These are phyloP conservation scores for Agastache rugosa DNA, from an alignment of 257 asterid species.

Conservation along the genomic window DNA sequence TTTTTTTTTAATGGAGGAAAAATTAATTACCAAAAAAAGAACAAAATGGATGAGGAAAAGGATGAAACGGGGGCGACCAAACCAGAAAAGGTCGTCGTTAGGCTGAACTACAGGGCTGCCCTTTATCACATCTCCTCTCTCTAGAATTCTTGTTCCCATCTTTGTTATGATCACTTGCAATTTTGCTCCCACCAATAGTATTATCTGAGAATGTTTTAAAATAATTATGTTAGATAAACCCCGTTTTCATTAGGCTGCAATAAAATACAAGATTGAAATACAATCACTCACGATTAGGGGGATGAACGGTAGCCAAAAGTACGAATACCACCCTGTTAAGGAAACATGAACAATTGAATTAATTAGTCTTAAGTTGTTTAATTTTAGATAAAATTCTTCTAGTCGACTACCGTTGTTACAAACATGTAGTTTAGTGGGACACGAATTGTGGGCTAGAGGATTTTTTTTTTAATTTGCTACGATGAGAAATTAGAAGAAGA, in stretches of 20 bases:
- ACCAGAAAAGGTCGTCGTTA: constrained; percentile 84
- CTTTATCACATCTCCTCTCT: constrained; percentile 78
- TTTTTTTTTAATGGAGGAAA: background rate
- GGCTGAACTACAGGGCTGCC: constrained; percentile 86
- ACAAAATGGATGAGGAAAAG: constrained; percentile 81
- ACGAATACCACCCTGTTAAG: constrained; percentile 80
- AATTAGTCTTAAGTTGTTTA: background rate
- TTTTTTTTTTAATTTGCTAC: no score
- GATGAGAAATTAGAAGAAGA: background rate
- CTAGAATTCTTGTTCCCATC: constrained; percentile 87
- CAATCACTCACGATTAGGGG: constrained; percentile 71
- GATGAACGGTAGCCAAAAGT: constrained; percentile 85
- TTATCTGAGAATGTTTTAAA: constrained; percentile 45
- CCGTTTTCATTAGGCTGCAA: background rate
- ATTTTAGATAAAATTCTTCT: no score
- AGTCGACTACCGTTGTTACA: no score
- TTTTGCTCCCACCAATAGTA: constrained; percentile 80
- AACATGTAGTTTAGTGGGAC: no score
- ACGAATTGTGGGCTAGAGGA: background rate
- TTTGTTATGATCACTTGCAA: constrained; percentile 85
- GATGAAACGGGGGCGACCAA: constrained; percentile 63
- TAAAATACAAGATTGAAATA: background rate
- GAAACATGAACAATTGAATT: background rate
- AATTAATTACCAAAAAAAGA: constrained; percentile 63
- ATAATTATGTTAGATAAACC: no score